These are phyloP conservation scores for Backusella circina DNA, from an alignment of 192 early-diverging fungal genomes.

Conservation along the genomic window DNA sequence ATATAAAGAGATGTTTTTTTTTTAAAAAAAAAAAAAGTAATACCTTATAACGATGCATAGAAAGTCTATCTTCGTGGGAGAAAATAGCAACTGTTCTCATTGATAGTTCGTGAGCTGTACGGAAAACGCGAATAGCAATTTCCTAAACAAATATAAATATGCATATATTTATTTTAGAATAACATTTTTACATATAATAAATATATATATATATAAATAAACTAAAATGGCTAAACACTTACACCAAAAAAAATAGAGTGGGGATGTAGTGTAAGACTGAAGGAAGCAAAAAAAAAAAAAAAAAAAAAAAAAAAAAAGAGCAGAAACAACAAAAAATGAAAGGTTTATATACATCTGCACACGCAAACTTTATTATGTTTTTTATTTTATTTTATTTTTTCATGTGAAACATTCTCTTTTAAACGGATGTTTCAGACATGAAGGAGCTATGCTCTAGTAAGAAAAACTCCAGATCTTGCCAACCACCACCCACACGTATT, in stretches of 20 bases:
- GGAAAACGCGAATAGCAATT: slow-evolving; percentile 93
- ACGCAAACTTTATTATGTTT: neutral
- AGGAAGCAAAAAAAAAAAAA: neutral
- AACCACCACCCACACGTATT: slow-evolving; percentile 58
- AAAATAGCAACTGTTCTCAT: slow-evolving; percentile 87
- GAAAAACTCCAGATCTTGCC: slow-evolving; percentile 62
- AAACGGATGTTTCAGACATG: slow-evolving; percentile 8
- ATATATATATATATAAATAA: slow-evolving; percentile 2
- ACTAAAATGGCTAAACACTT: slow-evolving; percentile 13
- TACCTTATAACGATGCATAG: slow-evolving; percentile 91
- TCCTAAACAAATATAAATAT: slow-evolving; percentile 51
- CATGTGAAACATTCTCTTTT: slow-evolving; percentile 3
- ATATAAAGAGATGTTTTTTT: too few relatives aligned
- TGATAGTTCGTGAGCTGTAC: slow-evolving; percentile 90
- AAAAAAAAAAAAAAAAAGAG: neutral
- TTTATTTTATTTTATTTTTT: neutral
- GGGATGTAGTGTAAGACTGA: too few relatives aligned
- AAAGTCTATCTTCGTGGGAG: slow-evolving; percentile 85
- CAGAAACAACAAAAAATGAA: neutral
- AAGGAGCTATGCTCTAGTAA: slow-evolving; percentile 48
- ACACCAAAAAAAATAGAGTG: too few relatives aligned
- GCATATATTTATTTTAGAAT: neutral
- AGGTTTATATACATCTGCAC: neutral
- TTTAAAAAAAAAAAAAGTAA: neutral
- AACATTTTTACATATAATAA: neutral